Conservation (phyloP, 129 eudicot genomes). For the Tanacetum coccineum region DNA sequence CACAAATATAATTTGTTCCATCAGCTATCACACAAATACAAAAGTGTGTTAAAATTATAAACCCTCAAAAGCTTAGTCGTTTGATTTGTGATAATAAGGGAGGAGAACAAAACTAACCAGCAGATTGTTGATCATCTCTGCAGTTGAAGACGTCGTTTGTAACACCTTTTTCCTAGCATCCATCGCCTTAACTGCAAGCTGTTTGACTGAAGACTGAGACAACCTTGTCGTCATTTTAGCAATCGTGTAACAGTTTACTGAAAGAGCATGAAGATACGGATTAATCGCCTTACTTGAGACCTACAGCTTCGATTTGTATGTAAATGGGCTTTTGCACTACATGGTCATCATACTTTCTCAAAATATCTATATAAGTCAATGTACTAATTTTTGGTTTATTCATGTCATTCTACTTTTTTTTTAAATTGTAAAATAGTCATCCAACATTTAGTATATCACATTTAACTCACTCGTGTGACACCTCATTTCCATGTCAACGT, state of each 20-base stretch:
- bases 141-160: conserved; percentile 19
- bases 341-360: too few species aligned
- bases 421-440: too few species aligned
- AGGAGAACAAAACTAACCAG: conserved; percentile 31
- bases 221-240: not conserved
- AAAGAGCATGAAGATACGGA: too few species aligned
- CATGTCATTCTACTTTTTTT: too few species aligned
- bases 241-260: not conserved
- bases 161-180: conserved; percentile 36
- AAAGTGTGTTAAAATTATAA: not conserved
- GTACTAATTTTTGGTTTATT: too few species aligned
- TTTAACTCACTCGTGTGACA: too few species aligned
- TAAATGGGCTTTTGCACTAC: too few species aligned
- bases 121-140: conserved; percentile 40
- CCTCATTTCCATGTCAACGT: too few species aligned
- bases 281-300: too few species aligned
- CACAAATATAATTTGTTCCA: not conserved
- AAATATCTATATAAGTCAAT: too few species aligned
- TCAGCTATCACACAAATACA: conserved; percentile 7
- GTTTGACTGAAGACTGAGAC: conserved; percentile 3
- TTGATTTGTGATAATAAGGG: not conserved
- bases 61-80: not conserved
- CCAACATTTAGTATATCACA: too few species aligned
- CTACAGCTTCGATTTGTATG: too few species aligned
- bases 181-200: conserved; percentile 23